Base-by-base conservation (phyloP, 495 filamentous ascomycete species). In the Daldinia bambusicola region DNA sequence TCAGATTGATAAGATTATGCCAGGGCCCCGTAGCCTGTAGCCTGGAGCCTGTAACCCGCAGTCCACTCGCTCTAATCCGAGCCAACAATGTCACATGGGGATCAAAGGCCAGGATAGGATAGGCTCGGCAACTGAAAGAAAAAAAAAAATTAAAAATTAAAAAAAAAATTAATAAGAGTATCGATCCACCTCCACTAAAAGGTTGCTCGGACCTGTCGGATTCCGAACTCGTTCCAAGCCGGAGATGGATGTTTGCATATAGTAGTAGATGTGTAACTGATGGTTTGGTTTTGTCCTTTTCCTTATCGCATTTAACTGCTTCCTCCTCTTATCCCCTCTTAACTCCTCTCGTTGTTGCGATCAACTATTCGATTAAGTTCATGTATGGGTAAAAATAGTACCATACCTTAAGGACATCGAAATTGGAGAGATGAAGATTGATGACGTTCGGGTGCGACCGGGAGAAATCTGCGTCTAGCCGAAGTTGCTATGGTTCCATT, bases 1-100 rank as follows among this genome's bases (percentile, higher is more conserved):
- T 77, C 74, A 72, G 77, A 79, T 79, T 79, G 77, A 79, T 79
- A 79, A 79, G 77, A 79, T 79, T 76, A 77, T 70, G 67, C 68
- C 72, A 74, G 72, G 72, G 58, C 72, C 72, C 68, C 63, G 63
- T 70, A 73, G 48, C 63, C 63, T 60, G 58, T 45, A 56, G 51
- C 52, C 64, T 26, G 26, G 26, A 26, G 26, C 26, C n/a, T 66
- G 63, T 70, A 73, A 55, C 63, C 63, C 65, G 53, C 53, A 56
- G 51, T 57, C 64, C 60, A 30, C 43, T 67, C 53, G 67, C 50
- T 26, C 66, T 60, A 60, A 48, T 31, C 4, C 22, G 37, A 60
- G 31, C 22, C 37, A 43, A 18, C 56, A 57, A 70, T 58, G 61
- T 74, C 67, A 68, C 70, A 72, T 72, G 70, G 70, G 56, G 32